A percentile compares a stretch with the other conserved stretches of the same genome.
Conservation (phyloP, 768 basidiomycete genomes). For the Tulasnella calospora region DNA sequence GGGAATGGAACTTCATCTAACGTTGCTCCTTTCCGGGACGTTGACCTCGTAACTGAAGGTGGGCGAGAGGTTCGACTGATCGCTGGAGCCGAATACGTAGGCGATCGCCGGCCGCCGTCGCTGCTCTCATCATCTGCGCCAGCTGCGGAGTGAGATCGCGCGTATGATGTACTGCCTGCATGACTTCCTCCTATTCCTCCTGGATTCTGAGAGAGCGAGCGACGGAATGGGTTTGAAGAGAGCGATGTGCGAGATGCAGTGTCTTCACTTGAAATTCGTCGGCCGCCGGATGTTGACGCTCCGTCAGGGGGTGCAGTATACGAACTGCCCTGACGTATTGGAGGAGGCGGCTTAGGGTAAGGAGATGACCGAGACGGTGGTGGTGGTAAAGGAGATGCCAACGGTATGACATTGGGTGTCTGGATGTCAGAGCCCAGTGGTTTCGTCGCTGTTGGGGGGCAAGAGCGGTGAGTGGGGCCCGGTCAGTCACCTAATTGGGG, state of each 20-base stretch:
- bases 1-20: background rate
- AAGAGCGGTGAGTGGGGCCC: background rate
- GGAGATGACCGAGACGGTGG: background rate
- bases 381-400: conserved; percentile 2
- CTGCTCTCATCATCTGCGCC: background rate
- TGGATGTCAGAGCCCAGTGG: conserved; percentile 15
- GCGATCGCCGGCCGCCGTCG: conserved; percentile 5
- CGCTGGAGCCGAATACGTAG: background rate
- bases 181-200: background rate
- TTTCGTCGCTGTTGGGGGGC: conserved; percentile 2
- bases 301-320: background rate
- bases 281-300: conserved; percentile 3
- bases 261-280: conserved; percentile 8
- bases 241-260: conserved; percentile 12
- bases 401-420: background rate
- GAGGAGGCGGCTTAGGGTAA: conserved; percentile 14
- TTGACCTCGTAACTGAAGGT: background rate
- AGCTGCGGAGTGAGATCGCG: background rate
- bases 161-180: background rate
- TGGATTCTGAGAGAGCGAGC: conserved; percentile 20
- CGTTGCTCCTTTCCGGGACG: background rate
- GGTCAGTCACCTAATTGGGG: background rate
- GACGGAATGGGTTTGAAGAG: conserved; percentile 19
- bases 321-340: conserved; percentile 4
- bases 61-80: background rate